phyloP scores from a whole-genome alignment of 495 filamentous ascomycete species.

The Podospora conica region DNA sequence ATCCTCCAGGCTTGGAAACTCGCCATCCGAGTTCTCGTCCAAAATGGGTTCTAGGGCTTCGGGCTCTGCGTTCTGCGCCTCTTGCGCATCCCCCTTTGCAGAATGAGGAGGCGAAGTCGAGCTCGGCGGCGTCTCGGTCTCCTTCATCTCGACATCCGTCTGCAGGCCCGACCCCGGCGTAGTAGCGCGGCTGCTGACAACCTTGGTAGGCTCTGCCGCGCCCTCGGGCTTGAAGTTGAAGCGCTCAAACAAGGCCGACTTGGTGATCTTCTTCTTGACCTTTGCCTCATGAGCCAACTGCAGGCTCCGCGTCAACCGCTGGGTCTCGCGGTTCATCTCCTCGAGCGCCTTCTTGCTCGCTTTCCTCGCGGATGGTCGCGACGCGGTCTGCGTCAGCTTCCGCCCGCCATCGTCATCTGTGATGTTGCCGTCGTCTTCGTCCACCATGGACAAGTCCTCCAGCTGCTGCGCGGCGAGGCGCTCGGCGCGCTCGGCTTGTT shows the following conservation, averaged over 20 bases:
- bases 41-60: neutral
- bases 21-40: constrained; percentile 21
- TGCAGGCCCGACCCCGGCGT: constrained; percentile 34
- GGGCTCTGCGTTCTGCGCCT: constrained; percentile 1
- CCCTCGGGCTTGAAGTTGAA: constrained; percentile 61
- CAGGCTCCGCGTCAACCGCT: constrained; percentile 81
- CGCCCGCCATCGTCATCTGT: constrained; percentile 51
- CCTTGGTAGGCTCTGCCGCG: constrained; percentile 37
- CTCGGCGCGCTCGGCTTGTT: constrained; percentile 45
- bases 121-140: constrained; percentile 48
- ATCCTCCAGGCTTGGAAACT: constrained; percentile 32
- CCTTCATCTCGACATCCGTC: constrained; percentile 35
- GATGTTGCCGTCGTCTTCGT: constrained; percentile 46
- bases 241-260: constrained; percentile 72
- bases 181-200: constrained; percentile 38
- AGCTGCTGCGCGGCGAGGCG: constrained; percentile 33
- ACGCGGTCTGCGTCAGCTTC: constrained; percentile 53
- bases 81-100: neutral
- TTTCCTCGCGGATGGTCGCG: constrained; percentile 54
- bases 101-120: constrained; percentile 38
- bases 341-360: constrained; percentile 95
- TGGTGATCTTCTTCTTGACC: constrained; percentile 88
- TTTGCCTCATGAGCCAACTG: constrained; percentile 85
- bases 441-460: constrained; percentile 25
- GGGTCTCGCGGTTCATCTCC: constrained; percentile 89